phyloP scores from a whole-genome alignment of 441 rosid species.

The Theobroma grandiflorum region DNA sequence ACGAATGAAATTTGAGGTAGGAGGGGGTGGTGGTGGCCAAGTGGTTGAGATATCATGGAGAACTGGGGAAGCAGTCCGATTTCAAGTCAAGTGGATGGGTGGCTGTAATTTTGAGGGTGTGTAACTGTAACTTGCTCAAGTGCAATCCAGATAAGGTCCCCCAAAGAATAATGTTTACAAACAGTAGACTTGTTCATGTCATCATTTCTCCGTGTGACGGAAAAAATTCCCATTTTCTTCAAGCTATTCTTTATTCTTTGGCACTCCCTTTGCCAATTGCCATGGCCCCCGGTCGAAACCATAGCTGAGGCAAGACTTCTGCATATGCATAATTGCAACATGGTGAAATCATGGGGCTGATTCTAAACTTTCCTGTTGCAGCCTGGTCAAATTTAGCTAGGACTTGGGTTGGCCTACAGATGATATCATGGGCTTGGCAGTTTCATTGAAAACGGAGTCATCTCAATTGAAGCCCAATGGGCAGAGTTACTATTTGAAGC shows the following conservation, averaged over 20 bases:
- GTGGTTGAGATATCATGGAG: constrained; percentile 19
- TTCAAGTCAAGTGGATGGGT: not conserved
- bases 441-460: not conserved
- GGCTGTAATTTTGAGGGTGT: not conserved
- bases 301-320: not conserved
- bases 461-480: not conserved
- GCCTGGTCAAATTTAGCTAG: not conserved
- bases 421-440: not conserved
- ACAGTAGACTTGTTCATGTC: too few relatives aligned
- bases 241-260: not conserved
- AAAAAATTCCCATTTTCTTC: constrained; percentile 22
- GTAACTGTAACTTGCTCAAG: not conserved
- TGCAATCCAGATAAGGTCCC: constrained; percentile 26
- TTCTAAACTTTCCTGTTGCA: not conserved
- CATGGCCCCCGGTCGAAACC: not conserved
- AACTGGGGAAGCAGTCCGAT: not conserved
- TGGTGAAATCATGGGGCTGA: too few relatives aligned
- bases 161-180: not conserved
- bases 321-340: not conserved
- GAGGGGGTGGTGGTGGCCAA: constrained; percentile 27
- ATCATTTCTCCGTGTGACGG: constrained; percentile 35
- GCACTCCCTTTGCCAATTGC: not conserved
- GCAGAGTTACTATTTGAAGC: not conserved
- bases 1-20: constrained; percentile 31
- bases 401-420: not conserved